Percentiles rank a stretch among this genome's conserved stretches.
Evolutionary conservation across 345 rosid species (phyloP).

Genomic region (Populus tremula): DNA sequence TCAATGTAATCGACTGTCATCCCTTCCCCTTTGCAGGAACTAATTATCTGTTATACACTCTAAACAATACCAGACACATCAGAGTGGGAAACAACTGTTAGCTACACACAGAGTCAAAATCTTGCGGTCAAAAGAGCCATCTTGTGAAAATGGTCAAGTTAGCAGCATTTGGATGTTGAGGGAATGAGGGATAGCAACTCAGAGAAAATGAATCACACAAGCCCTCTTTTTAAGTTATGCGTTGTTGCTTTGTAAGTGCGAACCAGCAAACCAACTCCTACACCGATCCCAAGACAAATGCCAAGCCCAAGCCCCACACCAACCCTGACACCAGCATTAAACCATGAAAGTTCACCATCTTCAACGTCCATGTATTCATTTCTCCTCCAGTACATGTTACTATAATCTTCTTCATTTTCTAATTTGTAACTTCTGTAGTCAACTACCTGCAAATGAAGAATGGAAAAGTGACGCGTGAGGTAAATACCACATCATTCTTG

Average conservation of each 20-base stretch:
- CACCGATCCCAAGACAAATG: slow-evolving; percentile 76
- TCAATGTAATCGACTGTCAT: slow-evolving; percentile 8
- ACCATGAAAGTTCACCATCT: slow-evolving; percentile 93
- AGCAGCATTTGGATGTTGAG: slow-evolving; percentile 26
- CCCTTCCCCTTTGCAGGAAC: slow-evolving; percentile 2
- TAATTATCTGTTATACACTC: slow-evolving; percentile 9
- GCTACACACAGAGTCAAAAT: slow-evolving; percentile 39
- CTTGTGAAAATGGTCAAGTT: slow-evolving; percentile 19
- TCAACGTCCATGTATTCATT: slow-evolving; percentile 60
- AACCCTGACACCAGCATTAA: slow-evolving; percentile 92
- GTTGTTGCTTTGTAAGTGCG: slow-evolving; percentile 80
- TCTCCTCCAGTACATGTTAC: slow-evolving; percentile 64
- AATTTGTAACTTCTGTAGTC: slow-evolving; percentile 51
- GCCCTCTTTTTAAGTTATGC: slow-evolving; percentile 67
- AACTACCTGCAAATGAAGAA: slow-evolving; percentile 39
- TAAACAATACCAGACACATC: background rate
- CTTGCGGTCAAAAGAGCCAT: slow-evolving; percentile 28
- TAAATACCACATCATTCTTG: background rate
- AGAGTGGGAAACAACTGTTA: slow-evolving; percentile 5
- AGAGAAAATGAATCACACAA: slow-evolving; percentile 20
- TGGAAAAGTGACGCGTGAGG: background rate
- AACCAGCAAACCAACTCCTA: slow-evolving; percentile 86
- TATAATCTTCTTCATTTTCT: slow-evolving; percentile 58
- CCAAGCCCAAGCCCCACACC: slow-evolving; percentile 98
- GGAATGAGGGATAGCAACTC: background rate